phyloP scores from a whole-genome alignment of 768 basidiomycete genomes.

The Mycena indigotica region DNA sequence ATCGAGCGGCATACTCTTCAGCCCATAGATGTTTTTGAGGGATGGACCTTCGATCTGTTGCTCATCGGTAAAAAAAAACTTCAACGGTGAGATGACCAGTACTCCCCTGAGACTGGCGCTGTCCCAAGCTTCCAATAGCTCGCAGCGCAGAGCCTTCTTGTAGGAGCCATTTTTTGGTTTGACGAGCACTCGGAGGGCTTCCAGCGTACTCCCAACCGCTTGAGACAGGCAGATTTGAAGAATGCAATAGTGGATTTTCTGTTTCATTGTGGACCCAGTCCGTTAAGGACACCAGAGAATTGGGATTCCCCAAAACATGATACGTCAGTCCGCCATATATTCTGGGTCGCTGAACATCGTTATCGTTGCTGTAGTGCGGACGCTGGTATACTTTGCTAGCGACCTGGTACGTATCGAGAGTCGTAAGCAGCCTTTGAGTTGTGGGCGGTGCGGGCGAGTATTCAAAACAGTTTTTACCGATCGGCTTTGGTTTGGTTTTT shows the following conservation, averaged over 20 bases:
- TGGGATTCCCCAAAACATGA: constrained; percentile 61
- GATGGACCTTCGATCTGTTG: constrained; percentile 71
- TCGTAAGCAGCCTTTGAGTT: constrained; percentile 44
- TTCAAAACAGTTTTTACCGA: constrained; percentile 39
- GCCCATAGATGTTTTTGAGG: constrained; percentile 69
- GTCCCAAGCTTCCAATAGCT: constrained; percentile 16
- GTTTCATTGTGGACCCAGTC: constrained; percentile 51
- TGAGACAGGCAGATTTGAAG: constrained; percentile 35
- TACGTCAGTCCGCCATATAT: constrained; percentile 85
- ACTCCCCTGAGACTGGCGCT: constrained; percentile 55
- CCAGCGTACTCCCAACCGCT: constrained; percentile 83
- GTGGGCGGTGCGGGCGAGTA: constrained; percentile 59
- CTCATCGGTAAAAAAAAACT: background rate
- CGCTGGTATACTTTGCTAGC: constrained; percentile 66
- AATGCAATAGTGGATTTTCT: background rate
- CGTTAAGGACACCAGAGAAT: constrained; percentile 56
- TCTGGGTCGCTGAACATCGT: constrained; percentile 66
- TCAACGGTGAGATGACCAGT: background rate
- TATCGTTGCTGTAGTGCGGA: constrained; percentile 77
- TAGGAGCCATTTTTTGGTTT: constrained; percentile 58
- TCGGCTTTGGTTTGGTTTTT: constrained; percentile 26
- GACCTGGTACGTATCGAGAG: constrained; percentile 49
- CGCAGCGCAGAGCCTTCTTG: too few relatives aligned
- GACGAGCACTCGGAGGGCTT: constrained; percentile 61
- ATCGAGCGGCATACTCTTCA: constrained; percentile 56